Percentiles rank a stretch among this genome's conserved stretches.
Evolutionary conservation across 768 basidiomycete species (phyloP).

Genomic region (Serendipita sp.): DNA sequence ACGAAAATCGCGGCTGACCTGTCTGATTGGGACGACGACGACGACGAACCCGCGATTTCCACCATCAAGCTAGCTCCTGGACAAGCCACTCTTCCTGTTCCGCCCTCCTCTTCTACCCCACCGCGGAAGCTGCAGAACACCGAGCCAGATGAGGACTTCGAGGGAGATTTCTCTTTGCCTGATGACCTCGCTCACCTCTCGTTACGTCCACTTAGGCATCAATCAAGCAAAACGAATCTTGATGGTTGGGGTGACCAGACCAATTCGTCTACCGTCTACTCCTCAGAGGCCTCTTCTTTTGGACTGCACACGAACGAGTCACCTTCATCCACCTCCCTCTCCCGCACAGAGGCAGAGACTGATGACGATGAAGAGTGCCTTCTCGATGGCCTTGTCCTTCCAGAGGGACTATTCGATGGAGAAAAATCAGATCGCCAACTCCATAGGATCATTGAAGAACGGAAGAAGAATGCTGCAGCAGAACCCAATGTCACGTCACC

Average conservation of each 20-base stretch:
- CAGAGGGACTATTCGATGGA: slow-evolving; percentile 59
- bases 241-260: slow-evolving; percentile 78
- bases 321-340: slow-evolving; percentile 55
- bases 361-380: slow-evolving; percentile 48
- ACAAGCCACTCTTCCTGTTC: slow-evolving; percentile 25
- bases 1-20: slow-evolving; percentile 25
- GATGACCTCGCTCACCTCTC: slow-evolving; percentile 69
- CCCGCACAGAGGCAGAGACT: slow-evolving; percentile 52
- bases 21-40: slow-evolving; percentile 23
- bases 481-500: slow-evolving; percentile 38
- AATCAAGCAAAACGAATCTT: slow-evolving; percentile 66
- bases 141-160: slow-evolving; percentile 61
- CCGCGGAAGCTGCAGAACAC: slow-evolving; percentile 22
- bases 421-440: slow-evolving; percentile 36
- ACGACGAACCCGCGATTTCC: slow-evolving; percentile 68
- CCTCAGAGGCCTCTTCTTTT: slow-evolving; percentile 29
- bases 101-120: slow-evolving; percentile 18
- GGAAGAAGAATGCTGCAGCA: slow-evolving; percentile 38
- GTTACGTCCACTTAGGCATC: slow-evolving; percentile 62
- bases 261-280: slow-evolving; percentile 62
- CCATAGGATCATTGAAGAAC: slow-evolving; percentile 36
- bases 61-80: slow-evolving; percentile 53
- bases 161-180: slow-evolving; percentile 69
- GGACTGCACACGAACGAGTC: slow-evolving; percentile 52
- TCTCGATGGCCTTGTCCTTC: slow-evolving; percentile 68